Conservation (phyloP, 1,139 yeast genomes). For the Candida albicans region DNA sequence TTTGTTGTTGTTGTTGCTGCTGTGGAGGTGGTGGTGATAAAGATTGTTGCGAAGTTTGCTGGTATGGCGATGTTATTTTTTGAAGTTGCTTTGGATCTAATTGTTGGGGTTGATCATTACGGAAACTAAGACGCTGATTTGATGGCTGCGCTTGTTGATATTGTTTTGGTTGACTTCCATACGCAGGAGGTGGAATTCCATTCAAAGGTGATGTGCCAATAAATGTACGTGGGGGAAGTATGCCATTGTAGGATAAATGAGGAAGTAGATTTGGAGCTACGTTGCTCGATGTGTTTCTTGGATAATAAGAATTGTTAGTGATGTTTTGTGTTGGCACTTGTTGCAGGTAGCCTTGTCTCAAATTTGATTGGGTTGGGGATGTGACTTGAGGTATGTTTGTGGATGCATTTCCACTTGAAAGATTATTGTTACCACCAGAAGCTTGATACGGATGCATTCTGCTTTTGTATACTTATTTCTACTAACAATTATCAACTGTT, state of each 20-base stretch:
- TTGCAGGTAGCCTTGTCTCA: conserved; percentile 6
- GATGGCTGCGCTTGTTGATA: conserved; percentile 10
- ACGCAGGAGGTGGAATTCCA: conserved; percentile 10
- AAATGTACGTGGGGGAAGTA: conserved; percentile 10
- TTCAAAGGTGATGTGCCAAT: conserved; percentile 7
- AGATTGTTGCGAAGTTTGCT: conserved; percentile 6
- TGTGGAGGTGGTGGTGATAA: conserved; percentile 14
- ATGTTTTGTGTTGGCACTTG: conserved; percentile 6
- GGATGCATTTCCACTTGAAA: conserved; percentile 6
- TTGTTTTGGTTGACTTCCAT: conserved; percentile 5
- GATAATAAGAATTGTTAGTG: conserved; percentile 2
- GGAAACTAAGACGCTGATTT: conserved; percentile 7
- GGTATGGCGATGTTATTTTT: conserved; percentile 14
- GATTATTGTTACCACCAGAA: conserved; percentile 8
- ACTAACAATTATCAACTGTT: too few relatives aligned
- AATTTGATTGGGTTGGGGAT: conserved; percentile 6
- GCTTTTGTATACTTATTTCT: too few relatives aligned
- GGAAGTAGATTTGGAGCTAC: conserved; percentile 10
- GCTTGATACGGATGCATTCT: conserved; percentile 14
- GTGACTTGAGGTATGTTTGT: conserved; percentile 4
- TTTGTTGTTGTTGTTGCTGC: conserved; percentile 11
- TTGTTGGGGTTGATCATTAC: conserved; percentile 16
- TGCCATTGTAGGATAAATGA: conserved; percentile 11
- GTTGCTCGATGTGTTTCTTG: not conserved
- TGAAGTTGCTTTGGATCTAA: conserved; percentile 16